Conservation (phyloP, 257 asterid species). For the Jacaranda copaia region DNA sequence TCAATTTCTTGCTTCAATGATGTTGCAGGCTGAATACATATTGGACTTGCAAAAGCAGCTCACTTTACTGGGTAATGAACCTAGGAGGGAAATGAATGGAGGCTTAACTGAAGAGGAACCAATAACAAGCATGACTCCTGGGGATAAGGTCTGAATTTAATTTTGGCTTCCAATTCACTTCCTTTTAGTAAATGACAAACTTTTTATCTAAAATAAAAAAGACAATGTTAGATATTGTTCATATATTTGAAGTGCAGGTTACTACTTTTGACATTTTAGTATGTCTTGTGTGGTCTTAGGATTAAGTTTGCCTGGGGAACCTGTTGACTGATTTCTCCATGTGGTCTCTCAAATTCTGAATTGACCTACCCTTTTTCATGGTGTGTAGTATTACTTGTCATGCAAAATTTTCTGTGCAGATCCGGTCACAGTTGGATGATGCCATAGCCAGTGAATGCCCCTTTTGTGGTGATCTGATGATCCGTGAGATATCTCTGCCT, state of each 20-base stretch:
- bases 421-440: conserved; percentile 87
- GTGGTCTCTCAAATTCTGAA: not conserved
- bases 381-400: conserved; percentile 5
- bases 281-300: too few species aligned
- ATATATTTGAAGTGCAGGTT: too few species aligned
- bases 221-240: too few species aligned
- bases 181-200: conserved; percentile 6
- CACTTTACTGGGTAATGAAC: conserved; percentile 75
- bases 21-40: conserved; percentile 85
- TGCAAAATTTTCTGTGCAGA: conserved; percentile 54
- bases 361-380: too few species aligned
- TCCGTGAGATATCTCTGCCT: conserved; percentile 83
- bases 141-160: conserved; percentile 64
- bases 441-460: conserved; percentile 97
- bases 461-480: conserved; percentile 91
- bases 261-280: too few species aligned
- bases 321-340: not conserved
- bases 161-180: conserved; percentile 3
- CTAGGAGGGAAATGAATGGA: conserved; percentile 70
- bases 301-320: not conserved
- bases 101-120: conserved; percentile 77
- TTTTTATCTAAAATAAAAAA: too few species aligned
- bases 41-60: conserved; percentile 95
- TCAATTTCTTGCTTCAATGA: conserved; percentile 21
- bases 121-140: conserved; percentile 69